Evolutionary conservation across 164 flowering plant genomes (phyloP), one percentile per base, ranked within the genome.

Genomic region (Berberis vulgaris): DNA sequence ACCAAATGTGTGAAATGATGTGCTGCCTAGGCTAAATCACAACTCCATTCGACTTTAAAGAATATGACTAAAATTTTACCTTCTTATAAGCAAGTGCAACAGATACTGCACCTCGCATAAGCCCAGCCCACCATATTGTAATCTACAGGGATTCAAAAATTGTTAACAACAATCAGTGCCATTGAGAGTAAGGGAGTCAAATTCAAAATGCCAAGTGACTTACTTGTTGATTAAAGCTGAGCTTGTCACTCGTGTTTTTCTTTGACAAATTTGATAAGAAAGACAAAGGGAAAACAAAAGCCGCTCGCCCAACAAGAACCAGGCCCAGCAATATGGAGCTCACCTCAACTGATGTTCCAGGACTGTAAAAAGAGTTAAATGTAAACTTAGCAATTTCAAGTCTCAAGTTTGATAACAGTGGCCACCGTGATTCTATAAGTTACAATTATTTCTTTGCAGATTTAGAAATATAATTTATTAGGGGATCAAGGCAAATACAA

Each of bases 101-200:
- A 12, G 86, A 78, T 56, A 82, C 86, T 38, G 83, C 86, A 60
- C 86, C 84, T 50, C 84, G 64, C 84, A 82, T 82, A 5, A 82
- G 82, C 57, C 86, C 86, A 67, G 86, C 83, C 86, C 86, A 82
- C 86, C 86, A 82, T 60, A 80, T 77, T 7, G 70, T 74, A 43
- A 80, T 60, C 86, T 82, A 80, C 42, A 59, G 47, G 57, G 52
- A 26, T 26, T 49, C 43, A 39, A 0, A 57, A 4, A 40, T 57
- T 11, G 11, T 52, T 7, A 4, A 4, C 54, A 10, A 52, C 3
- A 3, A 52, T 2, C 11, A 7, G 10, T 52, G 4, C 10, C 1
- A 4, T 52, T 1, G 54, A 3, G 2, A 1, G n/a, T 12, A 26
- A 52, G 54, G 1, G n/a, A 4, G 13, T 4, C 10, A 52, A 52